These are phyloP conservation scores for Melastoma candidum DNA, from an alignment of 441 rosid species.

Conservation along the genomic window DNA sequence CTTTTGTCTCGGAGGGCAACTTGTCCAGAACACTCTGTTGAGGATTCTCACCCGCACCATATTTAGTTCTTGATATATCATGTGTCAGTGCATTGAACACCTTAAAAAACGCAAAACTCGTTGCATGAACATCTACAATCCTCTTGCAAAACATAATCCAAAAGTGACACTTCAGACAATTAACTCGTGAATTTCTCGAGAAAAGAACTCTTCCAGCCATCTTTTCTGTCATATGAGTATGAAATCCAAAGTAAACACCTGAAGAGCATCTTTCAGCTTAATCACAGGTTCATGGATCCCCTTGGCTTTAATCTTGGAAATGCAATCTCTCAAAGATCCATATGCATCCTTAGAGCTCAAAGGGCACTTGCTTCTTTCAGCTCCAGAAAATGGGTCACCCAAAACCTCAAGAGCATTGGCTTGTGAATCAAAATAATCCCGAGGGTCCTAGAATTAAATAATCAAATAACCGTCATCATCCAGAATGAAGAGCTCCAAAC, in stretches of 20 bases:
- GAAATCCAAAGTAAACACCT: conserved; percentile 24
- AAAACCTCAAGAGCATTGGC: conserved; percentile 49
- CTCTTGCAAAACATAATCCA: too few relatives aligned
- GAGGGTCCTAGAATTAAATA: conserved; percentile 63
- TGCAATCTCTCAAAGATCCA: conserved; percentile 50
- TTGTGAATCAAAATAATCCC: conserved; percentile 96
- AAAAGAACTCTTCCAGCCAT: not conserved
- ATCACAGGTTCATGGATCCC: conserved; percentile 64
- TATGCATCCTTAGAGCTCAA: conserved; percentile 57
- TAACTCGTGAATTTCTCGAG: too few relatives aligned
- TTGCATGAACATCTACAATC: too few relatives aligned
- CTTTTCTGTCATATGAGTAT: too few relatives aligned
- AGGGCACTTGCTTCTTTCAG: conserved; percentile 28
- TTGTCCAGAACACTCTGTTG: conserved; percentile 66
- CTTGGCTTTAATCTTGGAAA: conserved; percentile 38
- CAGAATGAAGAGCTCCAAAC: not conserved
- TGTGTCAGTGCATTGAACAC: conserved; percentile 66
- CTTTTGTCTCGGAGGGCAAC: conserved; percentile 56
- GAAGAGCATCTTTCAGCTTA: conserved; percentile 58
- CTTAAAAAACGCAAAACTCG: conserved; percentile 23
- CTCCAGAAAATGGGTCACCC: conserved; percentile 31
- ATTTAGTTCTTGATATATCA: conserved; percentile 69
- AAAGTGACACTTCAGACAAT: too few relatives aligned
- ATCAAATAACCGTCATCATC: conserved; percentile 1
- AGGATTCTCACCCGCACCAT: conserved; percentile 63